Base-by-base conservation (phyloP, 75 land plant species). In the Picea glauca region DNA sequence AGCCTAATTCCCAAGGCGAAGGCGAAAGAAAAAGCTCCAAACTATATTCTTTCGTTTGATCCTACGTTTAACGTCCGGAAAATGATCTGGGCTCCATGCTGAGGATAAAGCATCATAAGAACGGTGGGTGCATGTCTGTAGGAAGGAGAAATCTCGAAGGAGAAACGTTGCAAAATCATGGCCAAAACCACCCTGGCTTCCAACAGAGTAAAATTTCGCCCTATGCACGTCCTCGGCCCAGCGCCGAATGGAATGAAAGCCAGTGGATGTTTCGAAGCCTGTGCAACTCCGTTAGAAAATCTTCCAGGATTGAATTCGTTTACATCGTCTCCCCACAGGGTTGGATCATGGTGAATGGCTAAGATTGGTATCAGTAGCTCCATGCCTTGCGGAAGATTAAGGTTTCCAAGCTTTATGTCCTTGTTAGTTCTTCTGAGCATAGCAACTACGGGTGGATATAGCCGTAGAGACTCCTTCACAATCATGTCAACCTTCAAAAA, bases 191-290 rank as follows among this genome's bases (percentile, higher is more conserved):
- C 33, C 74, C 84, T 89, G 57, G 89, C 85, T 62, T 90, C 83
- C 72, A 90, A 60, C 14, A 84, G 62, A 23, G 90, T 83, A 23
- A 90, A 82, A 26, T 85, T 86, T 67, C 84, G 82, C 33, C 93
- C 93, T 60, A 91, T 80, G 83, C 93, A 91, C 3, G 78, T 81
- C 17, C 90, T 83, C 20, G 83, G 86, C 14, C 93, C 93, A 1
- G 79, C 79, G 0, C 88, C 88, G 35, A 91, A 91, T 23, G 93
- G 93, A 4, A 90, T 76, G 82, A 88, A 90, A 21, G 84, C 84
- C 60, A 66, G 18, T 13, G 79, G 80, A 65, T 77, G 65, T 9
- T 79, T 78, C 9, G 72, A 50, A 62, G 77, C 84, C 18, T 40
- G 23, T 40, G 72, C 46, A 59, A 75, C 58, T 18, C 81, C 84